These are phyloP conservation scores for Cercospora sp. DNA, from an alignment of 2,329 filamentous ascomycete species.

Conservation along the genomic window DNA sequence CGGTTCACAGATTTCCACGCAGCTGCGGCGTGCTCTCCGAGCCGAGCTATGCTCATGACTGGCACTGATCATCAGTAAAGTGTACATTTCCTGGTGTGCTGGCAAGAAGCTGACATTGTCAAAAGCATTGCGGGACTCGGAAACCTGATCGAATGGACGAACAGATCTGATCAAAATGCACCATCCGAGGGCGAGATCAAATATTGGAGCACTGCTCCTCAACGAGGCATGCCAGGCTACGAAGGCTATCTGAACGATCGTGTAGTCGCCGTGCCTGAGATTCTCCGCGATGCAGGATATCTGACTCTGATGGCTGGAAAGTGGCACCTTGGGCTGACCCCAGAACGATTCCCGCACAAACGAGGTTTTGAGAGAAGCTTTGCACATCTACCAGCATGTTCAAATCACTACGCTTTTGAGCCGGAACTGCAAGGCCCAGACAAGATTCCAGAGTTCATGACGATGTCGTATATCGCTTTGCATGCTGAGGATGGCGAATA, in stretches of 20 bases:
- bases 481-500: constrained; percentile 44
- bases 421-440: constrained; percentile 45
- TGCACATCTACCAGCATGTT: constrained; percentile 61
- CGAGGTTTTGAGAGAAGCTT: constrained; percentile 62
- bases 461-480: constrained; percentile 44
- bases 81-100: background rate
- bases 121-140: constrained; percentile 55
- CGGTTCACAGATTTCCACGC: constrained; percentile 66
- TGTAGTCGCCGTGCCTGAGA: constrained; percentile 59
- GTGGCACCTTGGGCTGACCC: constrained; percentile 62
- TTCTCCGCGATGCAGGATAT: constrained; percentile 60
- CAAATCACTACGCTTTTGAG: constrained; percentile 58
- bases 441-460: constrained; percentile 44
- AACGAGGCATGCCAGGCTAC: constrained; percentile 60
- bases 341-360: constrained; percentile 56
- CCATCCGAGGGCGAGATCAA: constrained; percentile 49
- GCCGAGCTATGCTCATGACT: constrained; percentile 66
- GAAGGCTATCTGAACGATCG: constrained; percentile 64
- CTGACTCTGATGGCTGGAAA: constrained; percentile 63
- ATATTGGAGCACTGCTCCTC: constrained; percentile 53
- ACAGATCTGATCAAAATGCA: constrained; percentile 55
- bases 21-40: constrained; percentile 64
- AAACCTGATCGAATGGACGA: constrained; percentile 60
- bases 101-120: background rate
- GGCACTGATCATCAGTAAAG: constrained; percentile 58